Base-by-base conservation (phyloP, 2,329 filamentous ascomycete genomes). In the Aspergillus niger region DNA sequence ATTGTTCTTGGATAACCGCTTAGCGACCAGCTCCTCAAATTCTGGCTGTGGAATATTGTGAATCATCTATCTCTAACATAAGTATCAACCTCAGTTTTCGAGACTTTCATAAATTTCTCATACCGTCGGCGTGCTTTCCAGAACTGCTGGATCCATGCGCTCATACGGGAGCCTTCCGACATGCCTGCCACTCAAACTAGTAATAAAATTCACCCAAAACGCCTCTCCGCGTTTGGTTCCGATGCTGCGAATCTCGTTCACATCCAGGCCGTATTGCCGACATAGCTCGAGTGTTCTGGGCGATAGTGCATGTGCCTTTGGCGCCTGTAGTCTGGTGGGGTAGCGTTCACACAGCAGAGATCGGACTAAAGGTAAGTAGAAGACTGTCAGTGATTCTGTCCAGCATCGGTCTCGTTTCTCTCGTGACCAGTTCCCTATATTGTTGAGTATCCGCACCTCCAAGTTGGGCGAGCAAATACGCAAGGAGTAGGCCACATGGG, bases 31-130 rank as follows among this genome's bases (percentile, higher is more conserved):
- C n/a, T 76, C 64, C 49, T 80, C 78, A 59, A 79, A 78, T 1
- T 64, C 69, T 7, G 77, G 77, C 43, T 80, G 77, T 0, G 78
- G 74, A 5, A 80, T 75, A 58, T 80, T 80, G 48, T 79, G 77
- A 24, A 80, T 77, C 77, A 79, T 79, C 68, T 68, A 20, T 3
- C 17, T 26, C 8, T 8, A 6, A 6, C 20, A 22, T 50, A 6
- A 55, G 52, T 13, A 30, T 13, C 10, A 13, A 13, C 15, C 11
- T 8, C 24, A 8, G 43, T 3, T 5, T 13, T 22, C 15, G 11
- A 17, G 13, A 24, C 5, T 4, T 13, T 36, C 30, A 17, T 8
- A 8, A 32, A 17, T 8, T 4, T 10, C 0, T 41, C 44, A 32
- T 50, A 73, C 75, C 53, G 74, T 70, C 5, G 76, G 75, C 3